These are phyloP conservation scores for Fusarium brachygibbosum DNA, from an alignment of 2,329 filamentous ascomycete species.

Conservation along the genomic window DNA sequence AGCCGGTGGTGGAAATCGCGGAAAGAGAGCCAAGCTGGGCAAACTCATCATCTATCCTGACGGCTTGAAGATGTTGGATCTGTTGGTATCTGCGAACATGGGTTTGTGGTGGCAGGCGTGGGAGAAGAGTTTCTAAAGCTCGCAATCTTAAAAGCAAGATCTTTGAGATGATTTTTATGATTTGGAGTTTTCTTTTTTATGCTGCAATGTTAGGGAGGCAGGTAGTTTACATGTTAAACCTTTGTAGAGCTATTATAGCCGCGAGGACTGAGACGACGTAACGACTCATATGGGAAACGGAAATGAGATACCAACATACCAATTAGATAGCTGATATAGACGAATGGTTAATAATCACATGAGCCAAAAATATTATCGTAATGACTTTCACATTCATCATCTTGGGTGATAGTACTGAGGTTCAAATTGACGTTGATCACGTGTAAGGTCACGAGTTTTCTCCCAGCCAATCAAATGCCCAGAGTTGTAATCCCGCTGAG, in stretches of 20 bases:
- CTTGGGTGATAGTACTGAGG: neutral
- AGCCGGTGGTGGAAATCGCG: slow-evolving; percentile 87
- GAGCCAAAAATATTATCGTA: neutral
- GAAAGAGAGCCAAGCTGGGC: slow-evolving; percentile 90
- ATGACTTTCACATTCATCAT: slow-evolving; percentile 5
- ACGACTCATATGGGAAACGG: slow-evolving; percentile 35
- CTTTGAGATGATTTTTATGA: slow-evolving; percentile 5
- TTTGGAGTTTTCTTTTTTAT: slow-evolving; percentile 32
- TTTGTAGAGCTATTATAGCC: slow-evolving; percentile 32
- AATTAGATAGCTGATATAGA: slow-evolving; percentile 2
- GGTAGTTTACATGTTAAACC: slow-evolving; percentile 17
- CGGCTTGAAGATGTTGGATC: slow-evolving; percentile 94
- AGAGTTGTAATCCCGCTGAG: slow-evolving; percentile 59
- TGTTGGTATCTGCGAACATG: slow-evolving; percentile 91
- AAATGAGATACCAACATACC: slow-evolving; percentile 25
- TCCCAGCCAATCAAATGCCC: slow-evolving; percentile 54
- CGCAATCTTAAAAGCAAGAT: neutral
- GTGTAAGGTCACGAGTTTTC: slow-evolving; percentile 48
- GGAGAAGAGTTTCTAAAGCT: slow-evolving; percentile 66
- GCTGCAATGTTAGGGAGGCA: slow-evolving; percentile 3
- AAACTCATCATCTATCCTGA: slow-evolving; percentile 92
- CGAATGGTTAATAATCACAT: neutral
- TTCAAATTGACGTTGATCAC: slow-evolving; percentile 41
- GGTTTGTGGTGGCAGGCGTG: slow-evolving; percentile 94
- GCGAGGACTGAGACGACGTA: slow-evolving; percentile 36